A percentile compares a stretch with the other conserved stretches of the same genome.
phyloP scores from a whole-genome alignment of 495 filamentous ascomycete genomes.

The Penicillium verhagenii region DNA sequence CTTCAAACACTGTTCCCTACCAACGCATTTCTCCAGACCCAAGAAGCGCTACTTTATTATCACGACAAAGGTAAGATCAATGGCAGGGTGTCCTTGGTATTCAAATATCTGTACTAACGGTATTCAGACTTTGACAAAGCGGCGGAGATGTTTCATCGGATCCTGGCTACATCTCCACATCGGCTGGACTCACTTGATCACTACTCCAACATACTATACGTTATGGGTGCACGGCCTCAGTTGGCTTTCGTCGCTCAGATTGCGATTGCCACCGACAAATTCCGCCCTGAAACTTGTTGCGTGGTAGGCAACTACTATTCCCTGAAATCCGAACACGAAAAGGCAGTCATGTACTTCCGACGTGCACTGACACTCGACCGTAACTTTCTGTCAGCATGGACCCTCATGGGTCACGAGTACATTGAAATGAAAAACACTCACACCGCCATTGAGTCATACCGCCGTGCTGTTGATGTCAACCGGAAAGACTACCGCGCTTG shows the following conservation, averaged over 20 bases:
- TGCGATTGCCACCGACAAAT: conserved; percentile 87
- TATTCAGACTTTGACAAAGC: conserved; percentile 74
- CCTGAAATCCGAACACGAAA: conserved; percentile 89
- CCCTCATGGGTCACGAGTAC: conserved; percentile 98
- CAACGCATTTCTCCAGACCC: conserved; percentile 85
- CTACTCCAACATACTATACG: conserved; percentile 96
- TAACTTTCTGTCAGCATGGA: conserved; percentile 92
- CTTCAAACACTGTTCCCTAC: conserved; percentile 80
- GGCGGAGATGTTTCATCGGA: conserved; percentile 77
- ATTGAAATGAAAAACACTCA: conserved; percentile 99
- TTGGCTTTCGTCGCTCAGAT: conserved; percentile 89
- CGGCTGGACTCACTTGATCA: conserved; percentile 88
- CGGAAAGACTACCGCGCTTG: conserved; percentile 96
- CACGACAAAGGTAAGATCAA: conserved; percentile 66
- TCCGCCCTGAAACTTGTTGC: conserved; percentile 95
- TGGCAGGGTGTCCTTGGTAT: background rate
- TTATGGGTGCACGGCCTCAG: conserved; percentile 81
- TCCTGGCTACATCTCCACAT: conserved; percentile 78
- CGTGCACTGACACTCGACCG: conserved; percentile 93
- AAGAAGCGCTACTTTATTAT: conserved; percentile 83
- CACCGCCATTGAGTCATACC: conserved; percentile 95
- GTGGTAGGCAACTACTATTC: conserved; percentile 98
- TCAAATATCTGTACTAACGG: background rate
- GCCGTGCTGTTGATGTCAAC: conserved; percentile 94
- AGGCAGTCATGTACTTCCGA: conserved; percentile 96